These are phyloP conservation scores for Chytriomyces confervae DNA, from an alignment of 192 early-diverging fungal genomes.

Conservation along the genomic window DNA sequence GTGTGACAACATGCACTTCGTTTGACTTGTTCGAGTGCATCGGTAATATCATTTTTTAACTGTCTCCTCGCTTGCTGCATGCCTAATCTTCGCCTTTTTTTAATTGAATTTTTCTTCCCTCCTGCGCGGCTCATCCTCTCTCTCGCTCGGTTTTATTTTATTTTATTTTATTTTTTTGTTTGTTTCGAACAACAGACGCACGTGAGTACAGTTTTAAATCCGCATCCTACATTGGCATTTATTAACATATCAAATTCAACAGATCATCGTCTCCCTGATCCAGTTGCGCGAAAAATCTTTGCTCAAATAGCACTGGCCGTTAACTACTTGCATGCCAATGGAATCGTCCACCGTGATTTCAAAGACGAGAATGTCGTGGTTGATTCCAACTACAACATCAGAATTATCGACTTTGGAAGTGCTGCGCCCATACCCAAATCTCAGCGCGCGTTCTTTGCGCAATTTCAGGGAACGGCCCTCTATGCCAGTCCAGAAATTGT, in stretches of 20 bases:
- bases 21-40: slow-evolving; percentile 65
- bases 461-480: slow-evolving; percentile 54
- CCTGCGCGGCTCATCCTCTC: no score
- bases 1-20: slow-evolving; percentile 42
- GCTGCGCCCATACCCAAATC: slow-evolving; percentile 45
- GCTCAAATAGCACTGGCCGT: slow-evolving; percentile 56
- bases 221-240: neutral
- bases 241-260: neutral
- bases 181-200: neutral
- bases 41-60: slow-evolving; percentile 33
- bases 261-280: slow-evolving; percentile 44
- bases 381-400: slow-evolving; percentile 48
- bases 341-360: slow-evolving; percentile 53
- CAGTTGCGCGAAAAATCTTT: slow-evolving; percentile 41
- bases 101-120: no score
- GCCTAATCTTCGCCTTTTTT: neutral
- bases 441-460: slow-evolving; percentile 46
- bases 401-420: slow-evolving; percentile 59
- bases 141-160: no score
- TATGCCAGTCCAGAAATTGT: slow-evolving; percentile 58
- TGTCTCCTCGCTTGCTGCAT: no score
- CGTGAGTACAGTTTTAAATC: neutral
- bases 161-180: neutral
- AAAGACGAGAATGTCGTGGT: slow-evolving; percentile 63
- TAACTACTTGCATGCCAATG: slow-evolving; percentile 42